Evolutionary conservation across 176 grass and related monocot species (phyloP).

Genomic region (Metroxylon sagu): DNA sequence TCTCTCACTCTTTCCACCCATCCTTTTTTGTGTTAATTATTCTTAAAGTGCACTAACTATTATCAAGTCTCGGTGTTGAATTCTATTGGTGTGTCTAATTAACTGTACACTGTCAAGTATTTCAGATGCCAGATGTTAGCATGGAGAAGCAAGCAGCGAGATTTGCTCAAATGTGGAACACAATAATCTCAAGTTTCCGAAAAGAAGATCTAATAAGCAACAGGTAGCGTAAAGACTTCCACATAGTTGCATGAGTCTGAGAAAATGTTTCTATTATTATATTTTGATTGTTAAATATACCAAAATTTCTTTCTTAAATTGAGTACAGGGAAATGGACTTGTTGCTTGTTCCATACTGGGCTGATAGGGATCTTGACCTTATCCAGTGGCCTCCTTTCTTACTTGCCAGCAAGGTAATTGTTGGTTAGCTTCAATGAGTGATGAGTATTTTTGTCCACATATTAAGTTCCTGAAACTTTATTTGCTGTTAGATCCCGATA

Average conservation of each 20-base stretch:
- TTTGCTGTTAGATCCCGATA: conserved; percentile 57
- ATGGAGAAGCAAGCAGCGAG: conserved; percentile 58
- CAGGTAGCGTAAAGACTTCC: conserved; percentile 28
- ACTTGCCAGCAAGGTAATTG: conserved; percentile 81
- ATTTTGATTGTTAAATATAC: too few species aligned
- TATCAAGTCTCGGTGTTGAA: too few species aligned
- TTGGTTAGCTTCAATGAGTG: not conserved
- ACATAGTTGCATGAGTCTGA: not conserved
- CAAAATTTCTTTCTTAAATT: not conserved
- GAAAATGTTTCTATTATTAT: too few species aligned
- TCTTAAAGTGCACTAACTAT: too few species aligned
- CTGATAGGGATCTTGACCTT: conserved; percentile 57
- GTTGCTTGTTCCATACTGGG: conserved; percentile 85
- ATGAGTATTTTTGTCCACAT: conserved; percentile 1
- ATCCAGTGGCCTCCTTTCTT: conserved; percentile 94
- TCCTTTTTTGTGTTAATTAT: too few species aligned
- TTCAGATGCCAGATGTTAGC: conserved; percentile 41
- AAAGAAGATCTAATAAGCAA: conserved; percentile 89
- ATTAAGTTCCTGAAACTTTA: not conserved
- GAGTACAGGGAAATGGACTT: conserved; percentile 75
- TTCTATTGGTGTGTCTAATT: too few species aligned
- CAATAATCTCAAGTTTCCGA: conserved; percentile 79
- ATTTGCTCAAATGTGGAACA: conserved; percentile 98
- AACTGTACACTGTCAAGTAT: not conserved
- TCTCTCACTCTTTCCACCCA: too few species aligned